Percentiles rank a stretch among this genome's conserved stretches.
Evolutionary conservation across 208 protist species (phyloP).

Genomic region (Leishmania tropica): DNA sequence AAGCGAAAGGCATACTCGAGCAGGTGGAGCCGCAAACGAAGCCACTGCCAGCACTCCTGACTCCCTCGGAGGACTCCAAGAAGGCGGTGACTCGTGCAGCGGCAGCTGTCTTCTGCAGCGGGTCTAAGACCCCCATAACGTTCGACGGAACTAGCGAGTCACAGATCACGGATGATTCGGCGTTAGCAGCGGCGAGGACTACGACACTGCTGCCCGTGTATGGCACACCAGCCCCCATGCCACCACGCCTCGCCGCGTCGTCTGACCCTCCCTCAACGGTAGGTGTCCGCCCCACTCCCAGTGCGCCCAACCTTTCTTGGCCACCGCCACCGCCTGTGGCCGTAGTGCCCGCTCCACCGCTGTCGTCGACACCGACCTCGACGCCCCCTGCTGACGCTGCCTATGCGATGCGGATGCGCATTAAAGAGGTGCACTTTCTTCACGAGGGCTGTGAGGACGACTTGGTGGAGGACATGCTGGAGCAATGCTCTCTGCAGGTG

Average conservation of each 20-base stretch:
- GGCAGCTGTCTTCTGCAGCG: neutral
- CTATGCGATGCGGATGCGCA: slow-evolving; percentile 14
- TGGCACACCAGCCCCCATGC: neutral
- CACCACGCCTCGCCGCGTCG: neutral
- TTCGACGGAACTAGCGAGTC: neutral
- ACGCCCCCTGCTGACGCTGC: neutral
- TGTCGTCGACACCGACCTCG: neutral
- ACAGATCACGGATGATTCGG: neutral
- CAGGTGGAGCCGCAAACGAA: neutral
- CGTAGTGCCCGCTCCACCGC: neutral
- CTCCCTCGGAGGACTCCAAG: neutral
- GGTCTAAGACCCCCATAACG: neutral
- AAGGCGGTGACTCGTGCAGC: neutral
- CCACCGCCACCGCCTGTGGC: slow-evolving; percentile 5
- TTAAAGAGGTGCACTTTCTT: slow-evolving; percentile 44
- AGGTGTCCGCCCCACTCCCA: neutral
- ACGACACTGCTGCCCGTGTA: neutral
- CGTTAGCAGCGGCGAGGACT: neutral
- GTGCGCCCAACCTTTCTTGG: neutral
- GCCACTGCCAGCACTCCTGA: neutral
- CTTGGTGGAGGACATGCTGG: slow-evolving; percentile 42
- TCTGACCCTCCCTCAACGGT: neutral
- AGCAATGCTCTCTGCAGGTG: slow-evolving; percentile 51
- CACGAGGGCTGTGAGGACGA: slow-evolving; percentile 27
- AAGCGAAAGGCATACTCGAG: neutral